Evolutionary conservation across 495 filamentous ascomycete species (phyloP).

Genomic region (Trichoderma reesei): DNA sequence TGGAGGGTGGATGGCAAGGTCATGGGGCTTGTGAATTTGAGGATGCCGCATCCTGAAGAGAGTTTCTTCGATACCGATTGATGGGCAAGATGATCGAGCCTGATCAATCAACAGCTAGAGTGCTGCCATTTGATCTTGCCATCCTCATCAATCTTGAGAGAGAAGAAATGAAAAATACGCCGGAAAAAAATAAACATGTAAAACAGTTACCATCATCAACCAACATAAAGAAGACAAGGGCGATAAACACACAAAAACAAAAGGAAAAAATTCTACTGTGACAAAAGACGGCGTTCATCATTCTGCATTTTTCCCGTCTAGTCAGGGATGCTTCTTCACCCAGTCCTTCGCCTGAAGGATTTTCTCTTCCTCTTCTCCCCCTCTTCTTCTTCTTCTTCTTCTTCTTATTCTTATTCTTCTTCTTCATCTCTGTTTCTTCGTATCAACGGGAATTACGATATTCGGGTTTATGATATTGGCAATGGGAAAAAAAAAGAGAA

Average conservation of each 20-base stretch:
- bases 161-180: not conserved
- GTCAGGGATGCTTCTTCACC: too few relatives aligned
- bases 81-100: too few relatives aligned
- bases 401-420: not conserved
- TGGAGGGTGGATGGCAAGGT: constrained; percentile 29
- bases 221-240: not conserved
- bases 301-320: not conserved
- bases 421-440: not conserved
- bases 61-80: constrained; percentile 40
- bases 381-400: not conserved
- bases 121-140: not conserved
- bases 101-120: not conserved
- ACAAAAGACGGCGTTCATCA: not conserved
- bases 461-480: not conserved
- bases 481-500: not conserved
- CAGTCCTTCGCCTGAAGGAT: too few relatives aligned
- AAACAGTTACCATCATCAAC: not conserved
- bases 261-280: not conserved
- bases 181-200: not conserved
- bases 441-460: not conserved
- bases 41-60: constrained; percentile 26
- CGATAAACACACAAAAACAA: not conserved
- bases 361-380: not conserved
- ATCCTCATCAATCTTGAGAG: not conserved
- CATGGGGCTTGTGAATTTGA: constrained; percentile 33